phyloP scores from a whole-genome alignment of 1,284 basidiomycete genomes.

The Marasmius tenuissimus region DNA sequence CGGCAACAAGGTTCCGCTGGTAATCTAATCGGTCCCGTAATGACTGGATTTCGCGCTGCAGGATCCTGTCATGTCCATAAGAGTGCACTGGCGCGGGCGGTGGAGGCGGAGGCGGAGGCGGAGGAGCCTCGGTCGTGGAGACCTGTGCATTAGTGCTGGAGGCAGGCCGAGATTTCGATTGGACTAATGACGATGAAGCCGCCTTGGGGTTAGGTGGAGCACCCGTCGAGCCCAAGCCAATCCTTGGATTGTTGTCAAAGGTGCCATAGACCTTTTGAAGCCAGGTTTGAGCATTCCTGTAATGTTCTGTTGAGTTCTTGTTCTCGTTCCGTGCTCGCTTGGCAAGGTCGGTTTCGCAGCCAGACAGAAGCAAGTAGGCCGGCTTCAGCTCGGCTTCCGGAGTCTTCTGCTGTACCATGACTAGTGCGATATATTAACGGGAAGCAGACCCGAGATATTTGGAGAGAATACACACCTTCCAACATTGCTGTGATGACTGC shows the following conservation, averaged over 20 bases:
- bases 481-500: conserved; percentile 46
- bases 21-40: conserved; percentile 37
- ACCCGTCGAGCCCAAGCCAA: not conserved
- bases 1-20: conserved; percentile 27
- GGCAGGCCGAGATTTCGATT: not conserved
- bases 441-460: not conserved
- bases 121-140: not conserved
- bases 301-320: conserved; percentile 32
- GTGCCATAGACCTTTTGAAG: conserved; percentile 53
- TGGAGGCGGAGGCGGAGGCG: not conserved
- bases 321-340: conserved; percentile 25
- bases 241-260: not conserved
- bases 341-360: conserved; percentile 51
- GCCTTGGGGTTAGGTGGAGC: not conserved
- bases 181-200: not conserved
- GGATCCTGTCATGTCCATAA: conserved; percentile 11
- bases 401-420: conserved; percentile 38
- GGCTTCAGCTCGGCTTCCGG: conserved; percentile 42
- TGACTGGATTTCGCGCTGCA: conserved; percentile 42
- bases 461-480: conserved; percentile 34
- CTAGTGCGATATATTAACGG: conserved; percentile 24
- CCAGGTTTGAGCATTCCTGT: conserved; percentile 40
- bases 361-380: conserved; percentile 50
- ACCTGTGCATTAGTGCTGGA: not conserved
- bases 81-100: not conserved